Base-by-base conservation (phyloP, 495 filamentous ascomycete genomes). In the Penicillium dipodomyicola region DNA sequence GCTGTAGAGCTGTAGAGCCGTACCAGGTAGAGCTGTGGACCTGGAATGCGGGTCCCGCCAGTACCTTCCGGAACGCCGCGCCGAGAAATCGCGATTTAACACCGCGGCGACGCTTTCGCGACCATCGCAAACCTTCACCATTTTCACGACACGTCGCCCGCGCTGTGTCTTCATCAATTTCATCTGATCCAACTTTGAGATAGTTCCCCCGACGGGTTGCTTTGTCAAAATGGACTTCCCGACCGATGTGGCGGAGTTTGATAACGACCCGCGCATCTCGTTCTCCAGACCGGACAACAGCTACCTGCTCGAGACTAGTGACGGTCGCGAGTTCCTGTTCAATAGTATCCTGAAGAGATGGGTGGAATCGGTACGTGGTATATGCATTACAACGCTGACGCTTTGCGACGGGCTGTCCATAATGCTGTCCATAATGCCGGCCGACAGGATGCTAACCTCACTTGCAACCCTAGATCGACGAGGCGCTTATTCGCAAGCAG, bases 291-390 rank as follows among this genome's bases (percentile, higher is more conserved):
- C 89, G 50, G 87, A 92, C 70, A 77, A 84, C 58, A 93, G 89
- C 65, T 92, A 86, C 72, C 83, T 92, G 22, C 82, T 95, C 0
- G 92, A 96, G 52, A 85, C 90, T 25, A 90, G 92, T 15, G 85
- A 92, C 69, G 92, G 90, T 20, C 78, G 83, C 48, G 92, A 97
- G 65, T 96, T 85, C 72, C 88, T 91, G 63, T 97, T 83, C 72
- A 85, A 94, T 70, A 75, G 79, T 11, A 80, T 70, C 12, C 65
- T 88, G 54, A 86, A 84, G 76, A 83, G 89, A 73, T 97, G 93
- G 93, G 80, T 92, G 46, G 84, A 85, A 50, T 80, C 84, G 62
- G 81, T 91, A 80, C 67, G 80, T 65, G 20, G 19, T 33, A 52
- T 46, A 56, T 40, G 22, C 49, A 50, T 41, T 27, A 41, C 33